Conservation (phyloP, 2,329 filamentous ascomycete species). For the Mycogone perniciosa region DNA sequence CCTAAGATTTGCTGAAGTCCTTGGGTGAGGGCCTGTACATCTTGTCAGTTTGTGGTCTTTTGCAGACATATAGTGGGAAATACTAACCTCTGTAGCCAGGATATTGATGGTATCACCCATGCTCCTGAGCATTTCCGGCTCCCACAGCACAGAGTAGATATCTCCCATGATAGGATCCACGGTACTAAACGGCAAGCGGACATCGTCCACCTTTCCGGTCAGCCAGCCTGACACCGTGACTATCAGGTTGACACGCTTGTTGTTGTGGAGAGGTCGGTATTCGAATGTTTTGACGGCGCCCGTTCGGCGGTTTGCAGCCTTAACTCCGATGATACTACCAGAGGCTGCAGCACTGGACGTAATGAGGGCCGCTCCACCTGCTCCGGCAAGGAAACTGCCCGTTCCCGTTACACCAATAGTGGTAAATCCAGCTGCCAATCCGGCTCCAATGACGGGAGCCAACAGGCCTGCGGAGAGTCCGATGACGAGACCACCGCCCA, state of each 20-base stretch:
- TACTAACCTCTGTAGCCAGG: conserved; percentile 82
- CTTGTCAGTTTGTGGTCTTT: not conserved
- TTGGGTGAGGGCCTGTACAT: conserved; percentile 75
- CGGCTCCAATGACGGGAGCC: conserved; percentile 88
- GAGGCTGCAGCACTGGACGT: conserved; percentile 83
- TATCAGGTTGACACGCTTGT: conserved; percentile 93
- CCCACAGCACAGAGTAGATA: conserved; percentile 94
- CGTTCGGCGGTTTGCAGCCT: conserved; percentile 79
- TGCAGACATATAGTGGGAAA: not conserved
- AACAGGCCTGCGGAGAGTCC: conserved; percentile 87
- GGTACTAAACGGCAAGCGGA: conserved; percentile 90
- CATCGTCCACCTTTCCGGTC: conserved; percentile 95
- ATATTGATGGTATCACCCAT: conserved; percentile 99
- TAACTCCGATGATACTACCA: conserved; percentile 77
- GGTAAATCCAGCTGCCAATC: conserved; percentile 88
- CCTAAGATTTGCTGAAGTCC: conserved; percentile 92
- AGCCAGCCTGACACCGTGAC: conserved; percentile 97
- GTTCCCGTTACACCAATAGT: conserved; percentile 92
- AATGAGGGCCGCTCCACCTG: conserved; percentile 88
- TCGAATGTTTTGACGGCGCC: conserved; percentile 95
- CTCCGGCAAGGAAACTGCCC: conserved; percentile 79
- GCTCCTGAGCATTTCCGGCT: conserved; percentile 94
- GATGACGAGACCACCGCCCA: conserved; percentile 91
- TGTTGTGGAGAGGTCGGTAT: conserved; percentile 93
- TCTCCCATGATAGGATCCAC: conserved; percentile 98